Percentiles rank a stretch among this genome's conserved stretches.
Evolutionary conservation across 2,329 filamentous ascomycete genomes (phyloP).

Genomic region (Didymella lethalis): DNA sequence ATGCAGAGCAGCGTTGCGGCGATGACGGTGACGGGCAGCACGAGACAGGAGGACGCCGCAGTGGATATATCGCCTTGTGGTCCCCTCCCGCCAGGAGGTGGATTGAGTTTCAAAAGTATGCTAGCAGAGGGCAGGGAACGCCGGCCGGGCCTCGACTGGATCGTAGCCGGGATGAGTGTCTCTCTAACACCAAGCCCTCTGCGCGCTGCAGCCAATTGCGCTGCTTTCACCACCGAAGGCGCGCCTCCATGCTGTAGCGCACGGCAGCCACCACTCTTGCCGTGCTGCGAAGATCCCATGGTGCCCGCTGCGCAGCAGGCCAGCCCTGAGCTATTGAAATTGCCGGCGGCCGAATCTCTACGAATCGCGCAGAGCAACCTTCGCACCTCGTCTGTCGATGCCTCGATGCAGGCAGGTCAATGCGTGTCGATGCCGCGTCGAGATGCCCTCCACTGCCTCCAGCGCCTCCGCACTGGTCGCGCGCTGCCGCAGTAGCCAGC

Average conservation of each 20-base stretch:
- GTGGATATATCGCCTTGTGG: slow-evolving; percentile 20
- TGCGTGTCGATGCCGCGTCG: slow-evolving; percentile 16
- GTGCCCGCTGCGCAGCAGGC: slow-evolving; percentile 10
- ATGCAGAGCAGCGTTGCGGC: slow-evolving; percentile 6
- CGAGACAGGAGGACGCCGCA: slow-evolving; percentile 18
- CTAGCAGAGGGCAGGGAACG: slow-evolving; percentile 12
- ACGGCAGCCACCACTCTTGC: slow-evolving; percentile 17
- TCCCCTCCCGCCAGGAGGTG: slow-evolving; percentile 23
- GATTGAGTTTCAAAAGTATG: slow-evolving; percentile 22
- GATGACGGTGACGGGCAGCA: slow-evolving; percentile 15
- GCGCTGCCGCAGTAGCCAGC: slow-evolving; percentile 14
- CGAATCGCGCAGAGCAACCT: slow-evolving; percentile 14
- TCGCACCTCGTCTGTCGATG: slow-evolving; percentile 13
- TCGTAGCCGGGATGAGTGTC: slow-evolving; percentile 4
- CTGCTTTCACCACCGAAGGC: not conserved
- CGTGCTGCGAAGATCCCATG: slow-evolving; percentile 3
- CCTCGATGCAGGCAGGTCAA: slow-evolving; percentile 7
- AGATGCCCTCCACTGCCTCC: slow-evolving; percentile 15
- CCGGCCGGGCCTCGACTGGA: slow-evolving; percentile 14
- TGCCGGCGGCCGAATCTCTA: slow-evolving; percentile 10
- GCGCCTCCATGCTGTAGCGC: not conserved
- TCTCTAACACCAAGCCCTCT: slow-evolving; percentile 3
- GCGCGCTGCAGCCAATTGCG: slow-evolving; percentile 10
- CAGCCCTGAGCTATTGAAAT: slow-evolving; percentile 9
- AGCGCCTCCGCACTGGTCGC: slow-evolving; percentile 13